These are phyloP conservation scores for Manihot esculenta DNA, from an alignment of 441 rosid genomes.

Conservation along the genomic window DNA sequence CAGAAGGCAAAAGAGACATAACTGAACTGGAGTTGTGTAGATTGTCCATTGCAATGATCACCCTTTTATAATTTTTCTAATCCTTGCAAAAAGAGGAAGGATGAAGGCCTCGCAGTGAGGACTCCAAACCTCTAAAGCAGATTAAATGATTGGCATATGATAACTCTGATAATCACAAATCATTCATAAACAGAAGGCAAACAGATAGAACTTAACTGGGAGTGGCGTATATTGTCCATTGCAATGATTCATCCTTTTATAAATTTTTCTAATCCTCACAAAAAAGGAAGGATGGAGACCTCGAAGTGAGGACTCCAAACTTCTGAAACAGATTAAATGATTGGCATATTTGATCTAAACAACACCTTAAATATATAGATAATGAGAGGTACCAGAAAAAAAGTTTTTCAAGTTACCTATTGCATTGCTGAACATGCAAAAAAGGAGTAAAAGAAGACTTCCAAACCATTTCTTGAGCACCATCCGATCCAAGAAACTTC, in stretches of 20 bases:
- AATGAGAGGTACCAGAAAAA: not conserved
- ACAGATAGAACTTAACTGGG: not conserved
- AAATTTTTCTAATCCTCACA: not conserved
- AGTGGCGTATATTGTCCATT: not conserved
- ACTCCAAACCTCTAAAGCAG: not conserved
- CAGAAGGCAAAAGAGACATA: not conserved
- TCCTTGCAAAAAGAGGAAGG: not conserved
- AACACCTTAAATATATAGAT: not conserved
- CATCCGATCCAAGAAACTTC: constrained; percentile 39
- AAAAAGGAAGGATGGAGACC: not conserved
- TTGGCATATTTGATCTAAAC: not conserved
- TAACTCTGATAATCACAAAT: not conserved
- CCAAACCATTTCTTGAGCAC: constrained; percentile 46
- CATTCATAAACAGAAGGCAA: not conserved
- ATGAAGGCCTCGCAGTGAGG: not conserved
- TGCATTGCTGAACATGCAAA: constrained; percentile 37
- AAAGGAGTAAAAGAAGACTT: constrained; percentile 40
- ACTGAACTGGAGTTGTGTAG: not conserved
- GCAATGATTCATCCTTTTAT: not conserved
- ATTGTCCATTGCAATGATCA: not conserved
- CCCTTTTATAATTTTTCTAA: not conserved
- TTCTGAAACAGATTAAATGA: not conserved
- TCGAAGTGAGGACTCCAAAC: not conserved
- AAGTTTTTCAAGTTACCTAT: constrained; percentile 42
- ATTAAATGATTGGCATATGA: not conserved